Evolutionary conservation across 495 filamentous ascomycete genomes (phyloP), one percentile per base, ranked within the genome.

Genomic region (Podospora bellae-mahoneyi): DNA sequence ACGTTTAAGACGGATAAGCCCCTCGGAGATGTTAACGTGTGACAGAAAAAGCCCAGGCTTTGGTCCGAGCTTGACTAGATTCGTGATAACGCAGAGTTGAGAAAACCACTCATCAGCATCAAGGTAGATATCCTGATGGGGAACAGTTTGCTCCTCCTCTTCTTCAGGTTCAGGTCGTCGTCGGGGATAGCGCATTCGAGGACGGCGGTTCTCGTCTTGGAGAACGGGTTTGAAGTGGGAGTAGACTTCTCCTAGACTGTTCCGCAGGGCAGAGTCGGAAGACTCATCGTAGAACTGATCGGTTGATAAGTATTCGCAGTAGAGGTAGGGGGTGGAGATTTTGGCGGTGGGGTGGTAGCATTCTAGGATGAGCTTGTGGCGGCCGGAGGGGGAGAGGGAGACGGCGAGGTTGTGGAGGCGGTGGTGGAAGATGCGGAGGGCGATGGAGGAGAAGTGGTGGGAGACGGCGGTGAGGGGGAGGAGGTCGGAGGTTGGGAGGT

Each of bases 281-380:
- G 79, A 73, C 60, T 76, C 76, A 28, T 69, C 73, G 63, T 78
- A 70, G 32, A 87, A 73, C 81, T 82, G 70, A 53, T 78, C 70
- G 5, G 88, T 92, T 56, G 83, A 85, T 6, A 90, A 81, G 70
- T 90, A 90, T 60, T 85, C 83, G 79, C 90, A 92, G 75, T 85
- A 88, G 2, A 90, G 84, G 58, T 87, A 88, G 2, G 90, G 88
- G 61, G 89, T 88, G 15, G 83, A 87, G 32, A 90, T 78, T 74
- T 87, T 89, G n/a, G 84, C 86, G 68, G 81, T 86, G 0, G 91
- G 91, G 69, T 90, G 90, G 73, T 88, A 93, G 79, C 89, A 91
- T 81, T 93, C 90, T 16, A 95, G 84, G 20, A 93, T 87, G 30
- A 93, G 77, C 55, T 86, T 82, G 74, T 89, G 86, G 13, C 39